phyloP scores from a whole-genome alignment of 176 grass and related monocot species.

The Raddia guianensis region DNA sequence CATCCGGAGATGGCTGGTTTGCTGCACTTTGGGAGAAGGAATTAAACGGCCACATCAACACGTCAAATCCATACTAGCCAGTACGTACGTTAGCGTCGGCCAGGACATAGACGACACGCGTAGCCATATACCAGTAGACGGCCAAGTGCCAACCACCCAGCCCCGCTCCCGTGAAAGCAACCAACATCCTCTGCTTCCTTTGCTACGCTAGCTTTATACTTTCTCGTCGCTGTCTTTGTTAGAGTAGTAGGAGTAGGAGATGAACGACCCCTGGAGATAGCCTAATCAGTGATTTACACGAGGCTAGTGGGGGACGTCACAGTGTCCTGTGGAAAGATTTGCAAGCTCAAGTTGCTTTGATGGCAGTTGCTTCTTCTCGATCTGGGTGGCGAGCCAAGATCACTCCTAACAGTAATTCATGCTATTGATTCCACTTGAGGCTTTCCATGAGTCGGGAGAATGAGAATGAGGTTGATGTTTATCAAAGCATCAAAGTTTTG shows the following conservation, averaged over 20 bases:
- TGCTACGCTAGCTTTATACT: neutral
- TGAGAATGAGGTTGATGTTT: no score
- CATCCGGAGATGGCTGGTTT: neutral
- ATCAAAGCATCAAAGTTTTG: no score
- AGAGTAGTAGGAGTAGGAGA: no score
- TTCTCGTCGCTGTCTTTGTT: neutral
- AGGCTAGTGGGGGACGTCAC: neutral
- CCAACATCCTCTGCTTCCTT: neutral
- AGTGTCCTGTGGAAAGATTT: conserved; percentile 12
- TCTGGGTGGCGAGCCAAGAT: neutral
- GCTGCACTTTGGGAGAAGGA: conserved; percentile 19
- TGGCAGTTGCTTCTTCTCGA: neutral
- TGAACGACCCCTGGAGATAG: no score
- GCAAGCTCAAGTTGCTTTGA: neutral
- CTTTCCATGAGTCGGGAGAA: no score
- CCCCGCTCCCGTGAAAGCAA: neutral
- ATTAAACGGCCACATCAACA: conserved; percentile 1
- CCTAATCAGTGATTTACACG: neutral
- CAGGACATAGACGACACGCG: neutral
- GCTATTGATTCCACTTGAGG: no score
- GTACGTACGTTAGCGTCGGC: neutral
- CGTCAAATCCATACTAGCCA: neutral
- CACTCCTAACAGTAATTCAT: neutral
- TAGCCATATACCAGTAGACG: neutral
- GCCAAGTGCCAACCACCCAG: neutral